phyloP scores from a whole-genome alignment of 2,329 filamentous ascomycete species.

The Cladorrhinum sp. region DNA sequence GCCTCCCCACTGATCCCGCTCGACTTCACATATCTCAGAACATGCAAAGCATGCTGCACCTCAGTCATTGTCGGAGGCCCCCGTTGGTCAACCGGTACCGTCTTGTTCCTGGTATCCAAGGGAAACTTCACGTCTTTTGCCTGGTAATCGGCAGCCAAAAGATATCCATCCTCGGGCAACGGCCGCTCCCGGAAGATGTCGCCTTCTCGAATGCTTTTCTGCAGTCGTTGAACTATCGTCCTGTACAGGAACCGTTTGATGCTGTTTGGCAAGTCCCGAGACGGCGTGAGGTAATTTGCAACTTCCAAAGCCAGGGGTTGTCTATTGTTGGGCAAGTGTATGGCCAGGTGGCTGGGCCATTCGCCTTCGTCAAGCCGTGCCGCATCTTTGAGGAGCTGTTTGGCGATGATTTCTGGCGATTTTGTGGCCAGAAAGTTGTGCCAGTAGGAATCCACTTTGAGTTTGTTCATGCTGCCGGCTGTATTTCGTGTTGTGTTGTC shows the following conservation, averaged over 20 bases:
- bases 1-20: not conserved
- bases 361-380: not conserved
- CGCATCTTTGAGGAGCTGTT: conserved; percentile 11
- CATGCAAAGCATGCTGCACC: not conserved
- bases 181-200: conserved; percentile 1
- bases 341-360: conserved; percentile 6
- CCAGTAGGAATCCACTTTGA: conserved; percentile 5
- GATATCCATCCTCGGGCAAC: conserved; percentile 8
- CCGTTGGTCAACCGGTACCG: not conserved
- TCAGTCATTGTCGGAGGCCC: not conserved
- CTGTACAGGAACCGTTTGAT: conserved; percentile 9
- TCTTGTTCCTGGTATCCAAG: not conserved
- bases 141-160: conserved; percentile 1
- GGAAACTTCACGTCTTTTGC: not conserved
- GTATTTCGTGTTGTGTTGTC: too few relatives aligned
- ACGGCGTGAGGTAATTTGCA: conserved; percentile 4
- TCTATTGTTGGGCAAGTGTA: not conserved
- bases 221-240: conserved; percentile 4
- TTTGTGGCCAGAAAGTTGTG: not conserved
- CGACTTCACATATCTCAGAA: not conserved
- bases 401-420: conserved; percentile 7
- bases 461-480: not conserved
- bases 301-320: not conserved
- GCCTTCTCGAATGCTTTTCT: not conserved
- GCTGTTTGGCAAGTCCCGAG: not conserved